Base-by-base conservation (phyloP, 306 rosid species). In the Erythrophleum fordii region DNA sequence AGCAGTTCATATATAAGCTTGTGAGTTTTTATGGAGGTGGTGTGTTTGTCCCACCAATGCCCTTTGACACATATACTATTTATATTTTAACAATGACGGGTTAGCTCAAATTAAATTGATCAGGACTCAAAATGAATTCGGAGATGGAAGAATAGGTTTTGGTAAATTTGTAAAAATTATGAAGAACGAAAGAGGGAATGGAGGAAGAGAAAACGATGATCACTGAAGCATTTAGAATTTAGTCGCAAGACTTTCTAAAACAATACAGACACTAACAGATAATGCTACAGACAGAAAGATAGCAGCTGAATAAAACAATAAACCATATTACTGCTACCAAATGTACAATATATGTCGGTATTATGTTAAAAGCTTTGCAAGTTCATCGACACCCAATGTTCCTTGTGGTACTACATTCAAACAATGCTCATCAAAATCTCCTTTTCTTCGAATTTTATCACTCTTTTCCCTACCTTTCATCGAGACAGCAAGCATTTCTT, bases 351-450 rank as follows among this genome's bases (percentile, higher is more conserved):
- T 60, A 39, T 28, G 14, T 61, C 14, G 23, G 13, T 31, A 75
- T 88, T 82, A 89, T n/a, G 89, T 85, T 59, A 91, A 75, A 72
- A 91, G 89, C 81, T 87, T 89, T 28, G 97, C 97, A 75, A 91
- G 93, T 83, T 90, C 91, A 81, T 93, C 95, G 16, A 90, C 87
- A 81, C 88, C 71, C 59, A 82, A 37, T 87, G 92, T 87, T 83
- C 99, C 98, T 68, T 82, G 96, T 26, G 97, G 97, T 73, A 87
- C 91, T 73, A 85, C 87, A 76, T 81, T 84, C 79, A 83, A 76
- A 75, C 80, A 77, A 74, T 55, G 78, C 17, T 75, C 92, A 65
- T 84, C 90, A 84, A 88, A 90, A 69, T 82, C 90, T 53, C 55
- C 78, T 75, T 39, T 82, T 75, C 81, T 88, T 46, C 61, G 75